A percentile compares a stretch with the other conserved stretches of the same genome.
phyloP scores from a whole-genome alignment of 1,284 basidiomycete species.

The Chalciporus piperatoides region DNA sequence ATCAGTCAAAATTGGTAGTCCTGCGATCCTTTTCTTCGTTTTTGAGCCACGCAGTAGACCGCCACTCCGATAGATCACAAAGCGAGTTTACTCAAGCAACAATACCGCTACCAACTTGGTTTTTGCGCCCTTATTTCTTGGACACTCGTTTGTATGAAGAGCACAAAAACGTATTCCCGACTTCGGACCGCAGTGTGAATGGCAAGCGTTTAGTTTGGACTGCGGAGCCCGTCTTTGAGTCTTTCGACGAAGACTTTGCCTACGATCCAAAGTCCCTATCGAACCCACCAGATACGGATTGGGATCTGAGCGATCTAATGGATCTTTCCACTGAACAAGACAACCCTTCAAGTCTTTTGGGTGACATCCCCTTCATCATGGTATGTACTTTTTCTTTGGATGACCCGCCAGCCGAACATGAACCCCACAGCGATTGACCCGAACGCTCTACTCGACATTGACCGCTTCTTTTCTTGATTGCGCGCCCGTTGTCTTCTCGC shows the following conservation, averaged over 20 bases:
- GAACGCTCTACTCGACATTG: constrained; percentile 70
- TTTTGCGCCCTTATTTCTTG: constrained; percentile 49
- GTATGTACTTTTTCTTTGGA: constrained; percentile 20
- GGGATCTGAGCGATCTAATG: constrained; percentile 24
- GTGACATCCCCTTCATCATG: constrained; percentile 22
- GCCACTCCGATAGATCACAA: constrained; percentile 13
- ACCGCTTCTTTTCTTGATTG: constrained; percentile 82
- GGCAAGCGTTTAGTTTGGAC: constrained; percentile 34
- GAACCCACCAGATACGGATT: constrained; percentile 15
- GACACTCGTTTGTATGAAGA: constrained; percentile 43
- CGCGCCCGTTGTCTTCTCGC: constrained; percentile 77
- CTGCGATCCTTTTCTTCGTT: constrained; percentile 61
- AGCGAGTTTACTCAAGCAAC: constrained; percentile 11
- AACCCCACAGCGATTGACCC: constrained; percentile 40
- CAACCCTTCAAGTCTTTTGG: constrained; percentile 12
- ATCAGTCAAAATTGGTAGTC: constrained; percentile 60
- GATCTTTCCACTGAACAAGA: constrained; percentile 20
- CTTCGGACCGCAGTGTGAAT: constrained; percentile 10
- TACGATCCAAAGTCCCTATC: constrained; percentile 23
- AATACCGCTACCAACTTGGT: constrained; percentile 45
- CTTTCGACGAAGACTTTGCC: constrained; percentile 33
- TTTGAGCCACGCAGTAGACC: constrained; percentile 42
- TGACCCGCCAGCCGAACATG: constrained; percentile 14
- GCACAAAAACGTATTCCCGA: constrained; percentile 42
- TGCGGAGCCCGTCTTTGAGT: constrained; percentile 27